A percentile compares a stretch with the other conserved stretches of the same genome.
Evolutionary conservation across 805 yeast genomes (phyloP).

Genomic region (Candida ovalis): DNA sequence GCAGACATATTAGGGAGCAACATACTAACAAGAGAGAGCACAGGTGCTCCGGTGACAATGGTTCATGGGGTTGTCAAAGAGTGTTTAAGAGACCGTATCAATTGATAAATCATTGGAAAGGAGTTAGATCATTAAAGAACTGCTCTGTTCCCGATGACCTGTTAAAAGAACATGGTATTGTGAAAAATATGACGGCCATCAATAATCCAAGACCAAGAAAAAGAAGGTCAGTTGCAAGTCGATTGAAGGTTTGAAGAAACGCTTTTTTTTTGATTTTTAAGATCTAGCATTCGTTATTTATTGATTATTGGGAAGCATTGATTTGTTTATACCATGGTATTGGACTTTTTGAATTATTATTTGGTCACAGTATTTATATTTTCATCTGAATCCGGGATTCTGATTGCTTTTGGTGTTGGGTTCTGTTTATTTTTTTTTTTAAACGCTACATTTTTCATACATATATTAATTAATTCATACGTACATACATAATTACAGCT

Average conservation of each 20-base stretch:
- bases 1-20: conserved; percentile 29
- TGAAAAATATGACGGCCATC: neutral
- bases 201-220: neutral
- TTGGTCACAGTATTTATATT: too few relatives aligned
- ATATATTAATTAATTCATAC: too few relatives aligned
- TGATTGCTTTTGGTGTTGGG: too few relatives aligned
- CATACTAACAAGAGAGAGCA: conserved; percentile 22
- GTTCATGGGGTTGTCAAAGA: conserved; percentile 31
- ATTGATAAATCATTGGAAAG: conserved; percentile 32
- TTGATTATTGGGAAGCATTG: too few relatives aligned
- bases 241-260: neutral
- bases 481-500: too few relatives aligned
- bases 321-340: too few relatives aligned
- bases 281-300: too few relatives aligned
- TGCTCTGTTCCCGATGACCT: conserved; percentile 28
- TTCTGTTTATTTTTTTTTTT: too few relatives aligned
- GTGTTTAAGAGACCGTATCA: conserved; percentile 32
- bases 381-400: too few relatives aligned
- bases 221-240: neutral
- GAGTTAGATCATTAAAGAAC: conserved; percentile 27
- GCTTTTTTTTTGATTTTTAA: neutral
- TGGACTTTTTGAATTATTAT: too few relatives aligned
- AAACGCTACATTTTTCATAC: too few relatives aligned
- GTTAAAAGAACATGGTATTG: conserved; percentile 4
- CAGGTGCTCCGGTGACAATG: conserved; percentile 12